phyloP scores from a whole-genome alignment of 768 basidiomycete species.

The Trametes meyenii region DNA sequence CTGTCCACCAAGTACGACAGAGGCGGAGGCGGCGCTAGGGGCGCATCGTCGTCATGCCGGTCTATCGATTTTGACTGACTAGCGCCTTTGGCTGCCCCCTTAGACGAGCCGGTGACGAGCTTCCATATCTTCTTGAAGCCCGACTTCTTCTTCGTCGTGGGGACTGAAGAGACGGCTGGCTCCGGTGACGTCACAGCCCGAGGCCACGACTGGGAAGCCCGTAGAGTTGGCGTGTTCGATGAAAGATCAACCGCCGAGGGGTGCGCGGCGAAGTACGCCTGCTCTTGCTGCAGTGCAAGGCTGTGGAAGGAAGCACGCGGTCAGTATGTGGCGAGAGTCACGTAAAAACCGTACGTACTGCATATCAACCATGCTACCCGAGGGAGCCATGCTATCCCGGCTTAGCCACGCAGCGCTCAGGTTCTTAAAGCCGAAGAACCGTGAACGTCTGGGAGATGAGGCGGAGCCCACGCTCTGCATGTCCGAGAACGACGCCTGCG shows the following conservation, averaged over 20 bases:
- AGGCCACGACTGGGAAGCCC: conserved; percentile 30
- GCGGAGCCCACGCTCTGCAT: conserved; percentile 70
- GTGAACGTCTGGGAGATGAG: conserved; percentile 64
- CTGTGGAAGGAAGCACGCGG: conserved; percentile 40
- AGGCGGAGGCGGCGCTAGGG: conserved; percentile 88
- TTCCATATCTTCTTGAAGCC: conserved; percentile 83
- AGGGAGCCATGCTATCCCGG: conserved; percentile 80
- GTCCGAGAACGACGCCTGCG: conserved; percentile 81
- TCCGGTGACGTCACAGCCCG: conserved; percentile 18
- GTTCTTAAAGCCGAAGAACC: conserved; percentile 80
- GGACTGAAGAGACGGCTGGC: conserved; percentile 12
- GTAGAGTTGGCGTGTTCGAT: conserved; percentile 34
- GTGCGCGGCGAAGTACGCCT: conserved; percentile 29
- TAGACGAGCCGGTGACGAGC: conserved; percentile 61
- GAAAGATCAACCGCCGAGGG: conserved; percentile 31
- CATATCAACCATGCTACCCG: conserved; percentile 92
- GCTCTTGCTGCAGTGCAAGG: conserved; percentile 76
- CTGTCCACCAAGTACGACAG: conserved; percentile 80
- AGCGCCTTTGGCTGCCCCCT: conserved; percentile 44
- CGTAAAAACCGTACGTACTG: conserved; percentile 58
- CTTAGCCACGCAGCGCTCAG: conserved; percentile 74
- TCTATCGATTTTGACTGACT: conserved; percentile 44
- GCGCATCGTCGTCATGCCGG: conserved; percentile 66
- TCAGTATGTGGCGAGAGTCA: conserved; percentile 8
- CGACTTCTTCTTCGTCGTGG: conserved; percentile 63